Base-by-base conservation (phyloP, 2,329 filamentous ascomycete genomes). In the Penicillium sp. region DNA sequence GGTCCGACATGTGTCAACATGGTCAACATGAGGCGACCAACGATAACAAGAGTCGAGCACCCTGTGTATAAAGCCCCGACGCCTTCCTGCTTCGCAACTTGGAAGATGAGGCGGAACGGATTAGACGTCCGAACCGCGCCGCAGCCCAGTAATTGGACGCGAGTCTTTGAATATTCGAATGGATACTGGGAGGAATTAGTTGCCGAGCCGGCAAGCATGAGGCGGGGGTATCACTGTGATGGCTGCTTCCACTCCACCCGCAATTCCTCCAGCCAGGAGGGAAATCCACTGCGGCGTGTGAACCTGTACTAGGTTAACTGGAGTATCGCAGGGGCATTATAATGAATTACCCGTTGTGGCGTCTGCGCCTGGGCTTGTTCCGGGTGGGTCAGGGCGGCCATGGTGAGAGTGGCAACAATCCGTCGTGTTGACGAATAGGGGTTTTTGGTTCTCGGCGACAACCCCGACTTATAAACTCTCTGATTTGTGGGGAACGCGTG, bases 161-260 rank as follows among this genome's bases (percentile, higher is more conserved):
- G 56, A 36, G 58, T 57, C 68, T 88, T 88, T 47, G 84, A 84
- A 59, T 86, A 88, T 63, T 88, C 85, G 60, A 87, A 82, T 0
- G 85, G 85, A 66, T 87, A 87, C 73, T 79, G 52, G 1, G 18
- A 33, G 5, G 10, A 8, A 29, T 55, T 23, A 57, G 27, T 30
- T n/a, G 2, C 26, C 10, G 26, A 7, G 6, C 7, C 10, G 10
- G 6, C 26, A 27, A 27, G 7, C 26, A 27, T 18, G 27, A 15
- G 13, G 18, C n/a, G n/a, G n/a, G n/a, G n/a, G n/a, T n/a, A n/a
- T 42, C 44, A 77, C 75, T 3, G 81, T 84, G 17, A 75, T 67
- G 3, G 75, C 71, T 4, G 80, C 79, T 62, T 84, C 81, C 7
- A 81, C 68, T n/a, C 72, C 78, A 10, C 81, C 81, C 5, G 80